phyloP scores from a whole-genome alignment of 352 stramenopile species.

The Globisporangium apiculatum region DNA sequence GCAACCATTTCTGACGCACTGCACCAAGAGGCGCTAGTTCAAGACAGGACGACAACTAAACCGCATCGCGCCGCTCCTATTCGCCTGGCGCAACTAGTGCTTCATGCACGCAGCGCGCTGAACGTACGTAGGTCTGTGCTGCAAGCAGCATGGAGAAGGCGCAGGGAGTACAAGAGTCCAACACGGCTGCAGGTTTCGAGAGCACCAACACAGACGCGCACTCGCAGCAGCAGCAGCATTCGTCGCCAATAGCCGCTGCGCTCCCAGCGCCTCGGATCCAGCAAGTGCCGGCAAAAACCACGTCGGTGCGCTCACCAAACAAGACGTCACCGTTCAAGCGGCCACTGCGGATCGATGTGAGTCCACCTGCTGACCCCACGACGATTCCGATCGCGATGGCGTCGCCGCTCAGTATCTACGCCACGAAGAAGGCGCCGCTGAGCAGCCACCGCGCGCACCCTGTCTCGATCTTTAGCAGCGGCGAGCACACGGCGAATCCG shows the following conservation, averaged over 20 bases:
- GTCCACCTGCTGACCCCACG: slow-evolving; percentile 13
- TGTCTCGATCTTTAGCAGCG: slow-evolving; percentile 22
- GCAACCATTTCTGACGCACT: no score
- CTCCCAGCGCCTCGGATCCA: slow-evolving; percentile 3
- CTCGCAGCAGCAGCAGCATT: not conserved
- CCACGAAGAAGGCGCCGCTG: slow-evolving; percentile 28
- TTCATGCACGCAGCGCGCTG: no score
- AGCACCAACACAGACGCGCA: not conserved
- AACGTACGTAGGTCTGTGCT: no score
- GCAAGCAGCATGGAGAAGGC: no score
- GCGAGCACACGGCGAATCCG: slow-evolving; percentile 18
- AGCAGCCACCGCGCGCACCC: slow-evolving; percentile 28
- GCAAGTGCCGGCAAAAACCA: slow-evolving; percentile 1
- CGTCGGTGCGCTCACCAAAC: slow-evolving; percentile 8
- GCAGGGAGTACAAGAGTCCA: no score
- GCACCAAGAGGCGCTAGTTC: no score
- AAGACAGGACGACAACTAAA: no score
- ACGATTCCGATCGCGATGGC: slow-evolving; percentile 17
- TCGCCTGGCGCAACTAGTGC: no score
- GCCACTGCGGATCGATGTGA: slow-evolving; percentile 43
- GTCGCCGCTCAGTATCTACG: slow-evolving; percentile 39
- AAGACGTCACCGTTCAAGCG: slow-evolving; percentile 13
- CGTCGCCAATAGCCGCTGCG: not conserved
- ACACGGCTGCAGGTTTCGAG: no score
- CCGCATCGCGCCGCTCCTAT: no score